Evolutionary conservation across 495 filamentous ascomycete species (phyloP).

Genomic region (Aspergillus olivimuriae): DNA sequence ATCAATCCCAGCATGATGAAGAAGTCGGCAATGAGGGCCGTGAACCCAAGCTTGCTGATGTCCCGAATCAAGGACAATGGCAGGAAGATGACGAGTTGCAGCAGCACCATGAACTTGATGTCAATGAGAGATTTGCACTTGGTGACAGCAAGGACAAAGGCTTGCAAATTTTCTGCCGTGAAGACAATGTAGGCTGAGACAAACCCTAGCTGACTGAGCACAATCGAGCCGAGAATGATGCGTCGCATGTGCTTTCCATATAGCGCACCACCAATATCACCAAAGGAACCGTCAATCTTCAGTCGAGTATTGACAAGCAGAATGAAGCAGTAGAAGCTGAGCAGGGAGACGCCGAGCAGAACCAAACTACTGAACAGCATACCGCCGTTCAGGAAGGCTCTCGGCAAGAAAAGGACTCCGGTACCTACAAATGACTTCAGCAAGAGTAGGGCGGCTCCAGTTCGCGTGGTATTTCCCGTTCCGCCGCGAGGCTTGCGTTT

Average conservation of each 20-base stretch:
- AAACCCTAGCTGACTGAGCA: conserved; percentile 91
- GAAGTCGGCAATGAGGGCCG: conserved; percentile 82
- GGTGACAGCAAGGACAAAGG: conserved; percentile 80
- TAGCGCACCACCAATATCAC: conserved; percentile 90
- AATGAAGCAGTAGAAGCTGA: conserved; percentile 96
- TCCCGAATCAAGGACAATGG: conserved; percentile 90
- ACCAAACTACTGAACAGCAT: conserved; percentile 96
- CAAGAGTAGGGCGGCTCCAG: conserved; percentile 71
- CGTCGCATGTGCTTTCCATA: conserved; percentile 85
- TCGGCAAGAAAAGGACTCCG: conserved; percentile 91
- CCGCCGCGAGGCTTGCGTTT: conserved; percentile 63
- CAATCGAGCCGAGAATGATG: conserved; percentile 83
- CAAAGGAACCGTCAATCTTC: conserved; percentile 81
- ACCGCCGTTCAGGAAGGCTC: conserved; percentile 89
- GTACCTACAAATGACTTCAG: conserved; percentile 98
- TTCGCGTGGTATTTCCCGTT: conserved; percentile 64
- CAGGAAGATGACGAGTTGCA: conserved; percentile 90
- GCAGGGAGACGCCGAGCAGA: conserved; percentile 68
- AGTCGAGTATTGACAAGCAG: conserved; percentile 81
- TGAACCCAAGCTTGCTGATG: conserved; percentile 89
- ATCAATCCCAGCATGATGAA: conserved; percentile 90
- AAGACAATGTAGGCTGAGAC: conserved; percentile 98
- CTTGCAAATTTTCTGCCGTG: conserved; percentile 90
- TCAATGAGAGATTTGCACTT: conserved; percentile 74
- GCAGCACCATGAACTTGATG: conserved; percentile 81